phyloP scores from a whole-genome alignment of 768 basidiomycete species.

The Amanita polypyramis region DNA sequence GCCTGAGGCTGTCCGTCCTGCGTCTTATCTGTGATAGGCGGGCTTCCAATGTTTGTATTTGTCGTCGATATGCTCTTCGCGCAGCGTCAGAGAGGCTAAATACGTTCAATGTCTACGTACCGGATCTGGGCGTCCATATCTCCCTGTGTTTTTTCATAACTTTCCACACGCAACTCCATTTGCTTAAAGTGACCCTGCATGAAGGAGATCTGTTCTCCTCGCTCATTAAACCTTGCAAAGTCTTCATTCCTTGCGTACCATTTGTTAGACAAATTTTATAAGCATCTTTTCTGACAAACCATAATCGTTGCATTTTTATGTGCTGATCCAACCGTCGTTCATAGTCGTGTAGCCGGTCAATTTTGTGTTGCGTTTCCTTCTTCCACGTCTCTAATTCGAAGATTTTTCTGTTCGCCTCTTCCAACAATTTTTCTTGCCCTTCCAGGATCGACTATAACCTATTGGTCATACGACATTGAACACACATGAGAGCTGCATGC shows the following conservation, averaged over 20 bases:
- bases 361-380: conserved; percentile 74
- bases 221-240: conserved; percentile 58
- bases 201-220: conserved; percentile 44
- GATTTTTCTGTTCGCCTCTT: conserved; percentile 58
- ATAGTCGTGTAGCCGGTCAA: conserved; percentile 73
- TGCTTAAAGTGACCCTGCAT: conserved; percentile 53
- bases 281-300: conserved; percentile 36
- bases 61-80: conserved; percentile 42
- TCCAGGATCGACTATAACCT: conserved; percentile 45
- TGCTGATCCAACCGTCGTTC: conserved; percentile 83
- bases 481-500: conserved; percentile 23
- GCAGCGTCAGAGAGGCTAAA: conserved; percentile 1
- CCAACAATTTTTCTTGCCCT: conserved; percentile 59
- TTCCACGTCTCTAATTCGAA: conserved; percentile 65
- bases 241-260: conserved; percentile 52
- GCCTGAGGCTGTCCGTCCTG: conserved; percentile 24
- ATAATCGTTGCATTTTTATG: conserved; percentile 63
- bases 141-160: conserved; percentile 40
- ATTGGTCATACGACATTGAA: neutral
- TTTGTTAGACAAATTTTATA: neutral
- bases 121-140: conserved; percentile 48
- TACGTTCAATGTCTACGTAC: conserved; percentile 26
- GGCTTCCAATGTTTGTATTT: conserved; percentile 54
- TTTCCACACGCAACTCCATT: conserved; percentile 54
- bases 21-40: conserved; percentile 37